Evolutionary conservation across 1,284 basidiomycete genomes (phyloP).

Genomic region (Irpex sp.): DNA sequence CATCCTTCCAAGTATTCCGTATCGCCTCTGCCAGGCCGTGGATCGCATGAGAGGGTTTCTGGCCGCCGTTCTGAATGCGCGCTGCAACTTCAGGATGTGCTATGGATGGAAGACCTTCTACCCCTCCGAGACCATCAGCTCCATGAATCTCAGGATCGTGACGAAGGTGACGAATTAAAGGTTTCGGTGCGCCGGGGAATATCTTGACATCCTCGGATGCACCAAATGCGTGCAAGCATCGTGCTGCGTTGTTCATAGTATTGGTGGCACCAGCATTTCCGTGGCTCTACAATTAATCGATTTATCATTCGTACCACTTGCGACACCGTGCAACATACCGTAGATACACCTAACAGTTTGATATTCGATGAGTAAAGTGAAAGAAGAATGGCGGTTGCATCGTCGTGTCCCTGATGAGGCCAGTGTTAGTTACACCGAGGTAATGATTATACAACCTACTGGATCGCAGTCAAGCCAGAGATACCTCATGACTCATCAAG

Average conservation of each 20-base stretch:
- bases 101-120: slow-evolving; percentile 61
- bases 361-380: slow-evolving; percentile 64
- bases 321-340: slow-evolving; percentile 37
- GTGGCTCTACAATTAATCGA: slow-evolving; percentile 51
- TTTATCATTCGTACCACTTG: background rate
- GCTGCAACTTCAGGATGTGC: slow-evolving; percentile 45
- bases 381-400: slow-evolving; percentile 77
- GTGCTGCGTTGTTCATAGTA: slow-evolving; percentile 70
- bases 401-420: slow-evolving; percentile 70
- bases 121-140: slow-evolving; percentile 73
- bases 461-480: slow-evolving; percentile 60
- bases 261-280: slow-evolving; percentile 66
- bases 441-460: slow-evolving; percentile 29
- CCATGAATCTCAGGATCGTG: slow-evolving; percentile 75
- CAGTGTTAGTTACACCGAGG: slow-evolving; percentile 1
- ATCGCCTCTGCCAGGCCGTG: slow-evolving; percentile 65
- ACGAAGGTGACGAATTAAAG: slow-evolving; percentile 43
- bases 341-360: slow-evolving; percentile 74
- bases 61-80: slow-evolving; percentile 28
- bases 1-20: slow-evolving; percentile 49
- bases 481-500: slow-evolving; percentile 17
- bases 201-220: slow-evolving; percentile 55
- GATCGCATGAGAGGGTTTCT: slow-evolving; percentile 42
- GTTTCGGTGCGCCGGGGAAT: slow-evolving; percentile 64
- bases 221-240: slow-evolving; percentile 68